phyloP scores from a whole-genome alignment of 176 grass and related monocot genomes.

The Canna indica region DNA sequence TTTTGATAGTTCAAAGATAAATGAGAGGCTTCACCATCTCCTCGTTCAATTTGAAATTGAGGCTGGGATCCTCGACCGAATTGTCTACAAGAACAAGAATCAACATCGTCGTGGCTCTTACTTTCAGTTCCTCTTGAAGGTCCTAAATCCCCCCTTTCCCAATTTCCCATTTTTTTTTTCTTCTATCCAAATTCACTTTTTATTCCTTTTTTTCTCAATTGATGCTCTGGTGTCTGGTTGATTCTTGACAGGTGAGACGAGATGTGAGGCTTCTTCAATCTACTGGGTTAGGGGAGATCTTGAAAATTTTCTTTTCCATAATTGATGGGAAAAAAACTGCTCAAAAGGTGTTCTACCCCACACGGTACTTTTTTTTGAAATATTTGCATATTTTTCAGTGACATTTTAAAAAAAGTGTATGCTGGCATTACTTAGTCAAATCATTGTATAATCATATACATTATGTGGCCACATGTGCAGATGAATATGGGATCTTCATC shows the following conservation, averaged over 20 bases:
- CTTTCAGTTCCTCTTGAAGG: conserved; percentile 66
- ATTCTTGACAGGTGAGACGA: conserved; percentile 45
- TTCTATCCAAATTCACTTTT: background rate
- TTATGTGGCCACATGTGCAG: too few species aligned
- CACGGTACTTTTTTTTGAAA: conserved; percentile 16
- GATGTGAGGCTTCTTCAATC: conserved; percentile 43
- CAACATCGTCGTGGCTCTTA: conserved; percentile 41
- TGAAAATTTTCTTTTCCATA: conserved; percentile 42
- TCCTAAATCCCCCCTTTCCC: background rate
- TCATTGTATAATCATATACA: too few species aligned
- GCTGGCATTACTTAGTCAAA: too few species aligned
- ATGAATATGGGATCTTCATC: too few species aligned
- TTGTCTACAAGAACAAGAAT: conserved; percentile 56
- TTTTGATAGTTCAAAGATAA: background rate
- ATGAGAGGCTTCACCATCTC: conserved; percentile 22
- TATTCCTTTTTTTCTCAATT: background rate
- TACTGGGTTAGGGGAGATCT: conserved; percentile 19
- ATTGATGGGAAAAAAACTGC: conserved; percentile 40
- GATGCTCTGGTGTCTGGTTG: background rate
- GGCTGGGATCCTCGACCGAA: conserved; percentile 45
- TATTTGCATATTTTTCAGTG: background rate
- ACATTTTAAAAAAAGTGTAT: background rate
- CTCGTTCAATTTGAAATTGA: conserved; percentile 38
- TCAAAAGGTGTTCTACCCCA: conserved; percentile 28
- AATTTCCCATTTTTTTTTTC: background rate